A percentile compares a stretch with the other conserved stretches of the same genome.
Conservation (phyloP, 192 early-diverging fungal species). For the Polychytrium aggregatum region DNA sequence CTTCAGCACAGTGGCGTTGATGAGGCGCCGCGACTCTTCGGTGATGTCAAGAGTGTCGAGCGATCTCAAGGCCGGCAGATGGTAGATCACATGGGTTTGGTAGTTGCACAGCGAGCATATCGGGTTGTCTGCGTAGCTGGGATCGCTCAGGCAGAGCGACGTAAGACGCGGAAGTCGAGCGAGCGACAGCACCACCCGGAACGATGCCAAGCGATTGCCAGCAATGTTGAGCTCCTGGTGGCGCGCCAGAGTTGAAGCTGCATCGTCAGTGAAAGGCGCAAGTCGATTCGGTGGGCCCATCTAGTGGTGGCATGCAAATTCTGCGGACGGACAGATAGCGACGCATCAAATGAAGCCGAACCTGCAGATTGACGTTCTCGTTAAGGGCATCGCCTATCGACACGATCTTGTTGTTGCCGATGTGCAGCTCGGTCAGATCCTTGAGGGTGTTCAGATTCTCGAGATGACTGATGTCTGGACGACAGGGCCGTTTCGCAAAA, state of each 20-base stretch:
- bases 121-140: slow-evolving; percentile 46
- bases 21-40: slow-evolving; percentile 39
- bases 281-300: too few relatives aligned
- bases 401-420: slow-evolving; percentile 32
- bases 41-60: slow-evolving; percentile 49
- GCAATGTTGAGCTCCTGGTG: slow-evolving; percentile 33
- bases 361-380: slow-evolving; percentile 16
- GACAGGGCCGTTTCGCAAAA: too few relatives aligned
- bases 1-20: slow-evolving; percentile 45
- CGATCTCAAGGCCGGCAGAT: slow-evolving; percentile 30
- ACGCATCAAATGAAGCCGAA: not conserved
- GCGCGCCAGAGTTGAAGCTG: too few relatives aligned
- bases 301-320: too few relatives aligned
- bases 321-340: too few relatives aligned
- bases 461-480: slow-evolving; percentile 27
- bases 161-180: slow-evolving; percentile 29
- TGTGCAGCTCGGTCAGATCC: slow-evolving; percentile 22
- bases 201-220: slow-evolving; percentile 44
- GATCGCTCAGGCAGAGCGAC: slow-evolving; percentile 34
- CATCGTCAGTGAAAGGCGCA: too few relatives aligned
- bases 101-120: slow-evolving; percentile 46
- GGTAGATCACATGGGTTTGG: slow-evolving; percentile 51
- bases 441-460: slow-evolving; percentile 24
- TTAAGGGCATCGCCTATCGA: slow-evolving; percentile 35
- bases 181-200: slow-evolving; percentile 43